Evolutionary conservation across 371 early-diverging fungal species (phyloP).

Genomic region (Batrachochytrium dendrobatidis): DNA sequence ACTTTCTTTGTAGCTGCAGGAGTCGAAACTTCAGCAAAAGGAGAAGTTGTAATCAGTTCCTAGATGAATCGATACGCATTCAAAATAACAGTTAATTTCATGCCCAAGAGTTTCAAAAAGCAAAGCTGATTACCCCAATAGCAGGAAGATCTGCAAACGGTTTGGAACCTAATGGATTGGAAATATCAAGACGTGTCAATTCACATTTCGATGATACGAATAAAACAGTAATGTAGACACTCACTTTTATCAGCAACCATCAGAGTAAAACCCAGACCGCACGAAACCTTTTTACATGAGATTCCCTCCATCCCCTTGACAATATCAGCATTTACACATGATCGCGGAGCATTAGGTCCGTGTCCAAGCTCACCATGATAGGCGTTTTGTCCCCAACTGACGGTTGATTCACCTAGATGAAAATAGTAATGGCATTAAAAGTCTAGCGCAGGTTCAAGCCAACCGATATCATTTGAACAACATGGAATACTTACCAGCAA

Average conservation of each 20-base stretch:
- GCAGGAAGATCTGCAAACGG: background rate
- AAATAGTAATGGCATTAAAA: too few species aligned
- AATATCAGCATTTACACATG: conserved; percentile 5
- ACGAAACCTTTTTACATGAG: background rate
- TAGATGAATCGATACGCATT: too few species aligned
- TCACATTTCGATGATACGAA: background rate
- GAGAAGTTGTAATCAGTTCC: background rate
- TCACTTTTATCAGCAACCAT: background rate
- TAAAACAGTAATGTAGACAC: background rate
- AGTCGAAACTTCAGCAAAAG: background rate
- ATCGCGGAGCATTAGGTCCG: conserved; percentile 3
- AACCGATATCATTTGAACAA: too few species aligned
- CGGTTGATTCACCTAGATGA: background rate
- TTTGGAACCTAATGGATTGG: background rate
- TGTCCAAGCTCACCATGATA: conserved; percentile 6
- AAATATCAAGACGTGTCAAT: background rate
- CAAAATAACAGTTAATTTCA: too few species aligned
- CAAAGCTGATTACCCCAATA: too few species aligned
- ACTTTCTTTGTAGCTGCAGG: background rate
- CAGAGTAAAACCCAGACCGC: background rate
- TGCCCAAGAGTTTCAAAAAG: too few species aligned
- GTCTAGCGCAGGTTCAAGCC: too few species aligned
- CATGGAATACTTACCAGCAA: conserved; percentile 4
- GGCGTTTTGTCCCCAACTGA: background rate
- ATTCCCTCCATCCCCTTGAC: conserved; percentile 6